phyloP scores from a whole-genome alignment of 2,329 filamentous ascomycete species.

The Gnomoniopsis sp. region DNA sequence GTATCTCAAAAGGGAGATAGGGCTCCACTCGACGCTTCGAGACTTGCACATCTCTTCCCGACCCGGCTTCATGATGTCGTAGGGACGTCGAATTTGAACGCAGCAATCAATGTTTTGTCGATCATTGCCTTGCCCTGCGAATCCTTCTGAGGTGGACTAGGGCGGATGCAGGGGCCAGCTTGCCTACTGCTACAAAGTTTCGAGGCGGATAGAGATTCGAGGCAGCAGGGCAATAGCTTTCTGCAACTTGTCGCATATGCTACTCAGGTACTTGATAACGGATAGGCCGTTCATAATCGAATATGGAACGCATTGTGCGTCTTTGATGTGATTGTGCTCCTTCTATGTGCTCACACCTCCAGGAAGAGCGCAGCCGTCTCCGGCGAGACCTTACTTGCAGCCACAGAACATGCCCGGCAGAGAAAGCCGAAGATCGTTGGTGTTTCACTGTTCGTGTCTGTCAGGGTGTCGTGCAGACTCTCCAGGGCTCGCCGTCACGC shows the following conservation, averaged over 20 bases:
- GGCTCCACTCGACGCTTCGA: background rate
- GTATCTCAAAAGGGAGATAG: background rate
- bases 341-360: too few relatives aligned
- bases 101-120: background rate
- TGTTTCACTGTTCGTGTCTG: too few relatives aligned
- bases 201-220: too few relatives aligned
- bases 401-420: background rate
- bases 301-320: too few relatives aligned
- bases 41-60: background rate
- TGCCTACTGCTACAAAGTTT: background rate
- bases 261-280: too few relatives aligned
- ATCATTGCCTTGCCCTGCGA: constrained; percentile 1
- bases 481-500: background rate
- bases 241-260: too few relatives aligned
- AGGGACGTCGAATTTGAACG: background rate
- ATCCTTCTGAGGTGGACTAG: background rate
- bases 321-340: too few relatives aligned
- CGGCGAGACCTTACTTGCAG: too few relatives aligned
- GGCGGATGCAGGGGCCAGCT: background rate
- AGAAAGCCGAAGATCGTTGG: background rate
- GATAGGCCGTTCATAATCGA: too few relatives aligned
- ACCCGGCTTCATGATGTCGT: background rate
- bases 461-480: too few relatives aligned
- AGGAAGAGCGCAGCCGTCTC: too few relatives aligned
- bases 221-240: too few relatives aligned